Evolutionary conservation across 495 filamentous ascomycete species (phyloP).

Genomic region (Daldinia caldariorum): DNA sequence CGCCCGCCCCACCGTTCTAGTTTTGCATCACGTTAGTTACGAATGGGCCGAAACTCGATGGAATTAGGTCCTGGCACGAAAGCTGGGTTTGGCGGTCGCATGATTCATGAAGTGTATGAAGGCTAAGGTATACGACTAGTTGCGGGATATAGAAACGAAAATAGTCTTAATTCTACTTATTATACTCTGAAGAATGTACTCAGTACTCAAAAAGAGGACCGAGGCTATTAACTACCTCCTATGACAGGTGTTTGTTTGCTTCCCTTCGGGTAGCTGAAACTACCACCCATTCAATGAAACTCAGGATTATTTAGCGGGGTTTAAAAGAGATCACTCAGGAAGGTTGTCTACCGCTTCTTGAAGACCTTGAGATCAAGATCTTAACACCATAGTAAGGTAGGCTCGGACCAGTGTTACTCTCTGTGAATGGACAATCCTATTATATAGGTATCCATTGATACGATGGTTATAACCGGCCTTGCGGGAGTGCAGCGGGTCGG

Average conservation of each 20-base stretch:
- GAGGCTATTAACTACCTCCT: neutral
- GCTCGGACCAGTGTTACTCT: neutral
- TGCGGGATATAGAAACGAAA: neutral
- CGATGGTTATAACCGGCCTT: neutral
- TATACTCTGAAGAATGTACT: neutral
- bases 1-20: neutral
- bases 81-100: neutral
- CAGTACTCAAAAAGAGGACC: neutral
- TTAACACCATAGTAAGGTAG: neutral
- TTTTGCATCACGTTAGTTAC: neutral
- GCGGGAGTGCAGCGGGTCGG: neutral
- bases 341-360: neutral
- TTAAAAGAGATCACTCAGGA: neutral
- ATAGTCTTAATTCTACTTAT: constrained; percentile 12
- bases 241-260: neutral
- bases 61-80: neutral
- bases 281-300: constrained; percentile 6
- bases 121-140: neutral
- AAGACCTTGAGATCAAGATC: neutral
- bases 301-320: neutral
- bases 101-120: constrained; percentile 3
- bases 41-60: neutral
- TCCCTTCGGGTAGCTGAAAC: no score
- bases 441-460: neutral
- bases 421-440: neutral